phyloP scores from a whole-genome alignment of 768 basidiomycete genomes.

The Podaxis carcinomalis region DNA sequence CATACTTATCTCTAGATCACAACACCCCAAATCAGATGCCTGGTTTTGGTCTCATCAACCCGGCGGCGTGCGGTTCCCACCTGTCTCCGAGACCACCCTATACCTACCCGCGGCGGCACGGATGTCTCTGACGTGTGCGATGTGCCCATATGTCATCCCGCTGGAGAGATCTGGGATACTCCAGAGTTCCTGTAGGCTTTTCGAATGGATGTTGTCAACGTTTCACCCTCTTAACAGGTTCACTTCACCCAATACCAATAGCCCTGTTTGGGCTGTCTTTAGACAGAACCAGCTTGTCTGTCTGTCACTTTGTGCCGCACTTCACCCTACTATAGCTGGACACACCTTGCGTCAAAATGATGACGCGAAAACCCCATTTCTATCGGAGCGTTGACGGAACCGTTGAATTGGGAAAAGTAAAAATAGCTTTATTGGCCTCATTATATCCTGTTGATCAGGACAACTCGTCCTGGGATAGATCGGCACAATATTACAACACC shows the following conservation, averaged over 20 bases:
- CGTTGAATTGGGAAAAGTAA: neutral
- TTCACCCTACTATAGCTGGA: neutral
- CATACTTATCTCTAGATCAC: neutral
- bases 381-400: conserved; percentile 8
- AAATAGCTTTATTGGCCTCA: neutral
- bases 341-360: neutral
- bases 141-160: neutral
- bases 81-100: neutral
- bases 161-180: neutral
- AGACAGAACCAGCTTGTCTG: neutral
- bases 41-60: neutral
- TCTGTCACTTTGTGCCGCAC: neutral
- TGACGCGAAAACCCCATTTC: conserved; percentile 8
- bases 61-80: neutral
- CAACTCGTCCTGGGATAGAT: neutral
- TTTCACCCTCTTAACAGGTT: neutral
- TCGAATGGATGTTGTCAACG: neutral
- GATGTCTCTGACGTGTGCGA: neutral
- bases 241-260: neutral
- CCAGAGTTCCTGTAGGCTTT: neutral
- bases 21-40: neutral
- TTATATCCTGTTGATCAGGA: neutral
- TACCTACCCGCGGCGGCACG: neutral
- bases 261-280: neutral
- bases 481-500: neutral